Evolutionary conservation across 2,329 filamentous ascomycete species (phyloP).

Genomic region (Fusarium oxysporum): DNA sequence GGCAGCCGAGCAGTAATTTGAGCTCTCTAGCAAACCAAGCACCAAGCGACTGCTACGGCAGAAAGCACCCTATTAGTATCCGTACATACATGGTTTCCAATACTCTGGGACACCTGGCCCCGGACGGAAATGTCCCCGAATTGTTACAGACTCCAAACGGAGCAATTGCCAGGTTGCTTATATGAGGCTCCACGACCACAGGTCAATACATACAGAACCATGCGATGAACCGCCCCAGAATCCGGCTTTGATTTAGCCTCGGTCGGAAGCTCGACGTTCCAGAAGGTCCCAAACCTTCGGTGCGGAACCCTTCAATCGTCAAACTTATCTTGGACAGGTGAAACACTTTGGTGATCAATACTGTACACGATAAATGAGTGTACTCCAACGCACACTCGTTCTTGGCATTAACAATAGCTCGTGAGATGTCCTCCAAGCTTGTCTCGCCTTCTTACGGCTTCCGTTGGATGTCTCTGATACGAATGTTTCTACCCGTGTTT

Average conservation of each 20-base stretch:
- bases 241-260: conserved; percentile 30
- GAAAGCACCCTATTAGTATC: conserved; percentile 20
- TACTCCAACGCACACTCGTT: conserved; percentile 11
- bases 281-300: conserved; percentile 40
- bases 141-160: conserved; percentile 27
- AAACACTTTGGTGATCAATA: conserved; percentile 40
- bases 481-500: conserved; percentile 28
- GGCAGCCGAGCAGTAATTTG: conserved; percentile 39
- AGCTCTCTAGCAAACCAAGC: conserved; percentile 26
- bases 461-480: conserved; percentile 30
- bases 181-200: conserved; percentile 1
- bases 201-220: conserved; percentile 12
- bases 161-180: conserved; percentile 28
- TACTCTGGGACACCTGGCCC: conserved; percentile 36
- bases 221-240: conserved; percentile 28
- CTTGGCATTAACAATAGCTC: conserved; percentile 17
- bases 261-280: conserved; percentile 40
- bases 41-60: conserved; percentile 18
- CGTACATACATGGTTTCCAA: conserved; percentile 31
- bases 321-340: conserved; percentile 34
- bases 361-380: conserved; percentile 19
- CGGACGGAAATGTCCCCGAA: conserved; percentile 39
- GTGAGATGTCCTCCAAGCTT: conserved; percentile 19
- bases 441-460: conserved; percentile 22
- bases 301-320: conserved; percentile 20